phyloP scores from a whole-genome alignment of 2,329 filamentous ascomycete species.

The Ascochyta koolunga region DNA sequence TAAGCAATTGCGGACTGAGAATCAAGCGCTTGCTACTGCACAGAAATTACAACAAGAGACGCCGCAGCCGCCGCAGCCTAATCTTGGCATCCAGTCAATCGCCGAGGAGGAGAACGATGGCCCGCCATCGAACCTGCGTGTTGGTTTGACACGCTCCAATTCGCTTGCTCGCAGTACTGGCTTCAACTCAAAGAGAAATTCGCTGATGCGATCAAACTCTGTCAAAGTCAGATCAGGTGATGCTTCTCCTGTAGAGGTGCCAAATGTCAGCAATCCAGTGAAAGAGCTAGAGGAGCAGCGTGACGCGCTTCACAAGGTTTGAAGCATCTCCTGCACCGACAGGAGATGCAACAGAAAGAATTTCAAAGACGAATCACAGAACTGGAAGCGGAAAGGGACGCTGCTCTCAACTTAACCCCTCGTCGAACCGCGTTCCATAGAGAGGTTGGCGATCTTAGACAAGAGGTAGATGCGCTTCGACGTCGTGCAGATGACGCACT shows the following conservation, averaged over 20 bases:
- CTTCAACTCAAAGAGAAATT: constrained; percentile 49
- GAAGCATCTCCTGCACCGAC: constrained; percentile 82
- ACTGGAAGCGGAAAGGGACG: constrained; percentile 79
- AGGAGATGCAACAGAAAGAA: constrained; percentile 82
- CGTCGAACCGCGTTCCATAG: constrained; percentile 80
- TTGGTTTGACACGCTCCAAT: constrained; percentile 68
- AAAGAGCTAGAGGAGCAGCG: constrained; percentile 94
- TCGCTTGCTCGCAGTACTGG: constrained; percentile 65
- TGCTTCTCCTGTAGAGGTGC: constrained; percentile 64
- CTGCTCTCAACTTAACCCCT: constrained; percentile 71
- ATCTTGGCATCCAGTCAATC: constrained; percentile 64
- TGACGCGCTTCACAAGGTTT: constrained; percentile 90
- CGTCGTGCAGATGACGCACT: constrained; percentile 90
- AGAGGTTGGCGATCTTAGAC: constrained; percentile 78
- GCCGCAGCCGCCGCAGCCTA: constrained; percentile 45
- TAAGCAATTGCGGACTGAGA: constrained; percentile 67
- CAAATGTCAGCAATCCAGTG: constrained; percentile 53
- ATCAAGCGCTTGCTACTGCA: constrained; percentile 61
- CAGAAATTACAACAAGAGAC: constrained; percentile 57
- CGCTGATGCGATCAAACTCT: constrained; percentile 59
- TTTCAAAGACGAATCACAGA: constrained; percentile 79
- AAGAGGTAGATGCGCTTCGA: constrained; percentile 83
- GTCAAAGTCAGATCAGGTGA: constrained; percentile 45
- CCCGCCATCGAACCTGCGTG: constrained; percentile 35
- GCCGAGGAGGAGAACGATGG: constrained; percentile 61